A percentile compares a stretch with the other conserved stretches of the same genome.
Evolutionary conservation across 495 filamentous ascomycete genomes (phyloP).

Genomic region (Hypoxylon lienhwacheense): DNA sequence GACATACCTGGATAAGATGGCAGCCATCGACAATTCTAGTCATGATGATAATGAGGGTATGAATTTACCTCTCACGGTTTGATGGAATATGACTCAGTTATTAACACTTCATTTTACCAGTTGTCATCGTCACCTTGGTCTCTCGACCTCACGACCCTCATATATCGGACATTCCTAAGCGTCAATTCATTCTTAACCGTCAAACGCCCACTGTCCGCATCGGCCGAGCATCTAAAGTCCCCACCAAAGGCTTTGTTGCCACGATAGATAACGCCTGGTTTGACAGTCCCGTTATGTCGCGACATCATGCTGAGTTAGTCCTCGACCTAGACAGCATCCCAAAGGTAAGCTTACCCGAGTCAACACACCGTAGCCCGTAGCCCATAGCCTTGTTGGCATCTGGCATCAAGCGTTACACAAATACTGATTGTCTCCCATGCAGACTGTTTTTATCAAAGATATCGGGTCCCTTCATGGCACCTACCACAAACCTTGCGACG

Average conservation of each 20-base stretch:
- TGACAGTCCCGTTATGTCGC: conserved; percentile 79
- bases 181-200: conserved; percentile 38
- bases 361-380: too few relatives aligned
- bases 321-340: conserved; percentile 39
- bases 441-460: conserved; percentile 52
- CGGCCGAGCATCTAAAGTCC: conserved; percentile 46
- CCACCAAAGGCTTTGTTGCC: conserved; percentile 44
- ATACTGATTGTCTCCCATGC: conserved; percentile 23
- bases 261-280: conserved; percentile 68
- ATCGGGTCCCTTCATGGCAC: conserved; percentile 63
- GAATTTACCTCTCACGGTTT: not conserved
- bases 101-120: conserved; percentile 8
- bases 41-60: conserved; percentile 12
- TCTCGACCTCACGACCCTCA: conserved; percentile 7
- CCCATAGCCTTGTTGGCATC: too few relatives aligned
- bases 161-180: conserved; percentile 18
- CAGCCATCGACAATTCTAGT: not conserved
- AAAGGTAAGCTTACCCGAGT: conserved; percentile 4
- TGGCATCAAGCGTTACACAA: not conserved
- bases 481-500: conserved; percentile 42
- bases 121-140: conserved; percentile 29
- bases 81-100: not conserved
- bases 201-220: conserved; percentile 34
- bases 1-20: conserved; percentile 14
- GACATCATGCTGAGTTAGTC: conserved; percentile 68